Evolutionary conservation across 2,329 filamentous ascomycete species (phyloP), one percentile per base, ranked within the genome.

Genomic region (Rutstroemia sp.): DNA sequence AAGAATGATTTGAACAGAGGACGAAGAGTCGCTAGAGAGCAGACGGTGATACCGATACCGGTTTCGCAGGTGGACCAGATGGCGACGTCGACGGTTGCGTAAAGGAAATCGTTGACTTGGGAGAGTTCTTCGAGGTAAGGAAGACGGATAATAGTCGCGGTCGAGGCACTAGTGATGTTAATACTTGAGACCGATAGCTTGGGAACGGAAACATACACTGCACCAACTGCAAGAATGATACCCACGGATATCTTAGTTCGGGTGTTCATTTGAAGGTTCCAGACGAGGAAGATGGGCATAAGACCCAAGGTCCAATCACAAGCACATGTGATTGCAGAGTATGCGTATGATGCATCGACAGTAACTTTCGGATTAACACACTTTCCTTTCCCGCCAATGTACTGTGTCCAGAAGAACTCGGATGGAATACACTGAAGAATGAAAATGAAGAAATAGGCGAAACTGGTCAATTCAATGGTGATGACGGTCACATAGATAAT

Each of bases 51-150:
- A 14, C 71, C 71, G 41, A 75, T 67, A n/a, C 71, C 71, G 42
- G 69, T 71, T 61, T 74, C 72, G 18, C 67, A 62, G 19, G 71
- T 71, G 14, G 69, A 72, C 72, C 73, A 75, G 56, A 75, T 72
- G 1, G 71, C 69, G 6, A 74, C 66, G 59, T 72, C 71, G 4
- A 71, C 70, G 53, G 72, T 72, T 34, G 70, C 68, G 61, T 70
- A 74, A 2, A 74, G 62, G 53, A 71, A 70, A 58, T 75, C 73
- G 19, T 57, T 58, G 49, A 66, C 61, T 42, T 70, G 64, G 3
- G 65, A 61, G 8, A 75, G 65, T 21, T 69, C 65, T 57, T 69
- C 67, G 9, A 74, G 65, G 59, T 73, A 75, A 6, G 72, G 73
- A 34, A 75, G 70, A 9, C 73, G 72, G 41, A 74, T 65, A 49